Conservation (phyloP, 257 asterid genomes). For the Paulownia fortunei region DNA sequence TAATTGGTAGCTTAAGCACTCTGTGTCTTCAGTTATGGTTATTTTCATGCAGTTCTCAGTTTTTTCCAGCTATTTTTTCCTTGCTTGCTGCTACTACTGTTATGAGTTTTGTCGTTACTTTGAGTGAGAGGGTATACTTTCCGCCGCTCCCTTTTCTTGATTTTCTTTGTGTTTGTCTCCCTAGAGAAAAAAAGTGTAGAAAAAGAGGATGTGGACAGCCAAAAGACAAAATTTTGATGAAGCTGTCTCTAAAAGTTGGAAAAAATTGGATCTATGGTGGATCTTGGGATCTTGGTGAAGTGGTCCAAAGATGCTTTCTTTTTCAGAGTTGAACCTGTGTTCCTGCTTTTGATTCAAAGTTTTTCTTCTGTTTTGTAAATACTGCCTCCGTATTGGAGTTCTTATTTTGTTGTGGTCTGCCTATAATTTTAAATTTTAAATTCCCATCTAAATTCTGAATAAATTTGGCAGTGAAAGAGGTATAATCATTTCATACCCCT, state of each 20-base stretch:
- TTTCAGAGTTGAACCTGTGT: background rate
- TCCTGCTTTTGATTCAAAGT: background rate
- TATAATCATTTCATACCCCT: background rate
- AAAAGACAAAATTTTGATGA: constrained; percentile 15
- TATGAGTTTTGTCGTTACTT: constrained; percentile 4
- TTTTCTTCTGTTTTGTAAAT: background rate
- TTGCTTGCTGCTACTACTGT: background rate
- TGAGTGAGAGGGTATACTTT: background rate
- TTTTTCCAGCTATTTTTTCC: background rate
- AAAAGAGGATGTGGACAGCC: constrained; percentile 10
- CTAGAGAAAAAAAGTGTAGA: background rate
- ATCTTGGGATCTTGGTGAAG: constrained; percentile 25
- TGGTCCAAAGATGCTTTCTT: constrained; percentile 17
- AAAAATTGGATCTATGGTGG: constrained; percentile 5
- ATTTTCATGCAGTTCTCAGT: background rate
- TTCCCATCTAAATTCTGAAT: background rate
- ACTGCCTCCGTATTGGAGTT: background rate
- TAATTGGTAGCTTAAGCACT: background rate
- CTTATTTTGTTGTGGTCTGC: background rate
- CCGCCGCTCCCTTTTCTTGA: background rate
- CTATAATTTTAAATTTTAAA: background rate
- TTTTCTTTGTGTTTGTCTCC: background rate
- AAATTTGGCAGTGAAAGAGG: background rate
- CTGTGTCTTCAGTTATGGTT: background rate
- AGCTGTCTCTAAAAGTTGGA: constrained; percentile 17